Conservation (phyloP, 495 filamentous ascomycete genomes). For the Thermothielavioides terrestris region DNA sequence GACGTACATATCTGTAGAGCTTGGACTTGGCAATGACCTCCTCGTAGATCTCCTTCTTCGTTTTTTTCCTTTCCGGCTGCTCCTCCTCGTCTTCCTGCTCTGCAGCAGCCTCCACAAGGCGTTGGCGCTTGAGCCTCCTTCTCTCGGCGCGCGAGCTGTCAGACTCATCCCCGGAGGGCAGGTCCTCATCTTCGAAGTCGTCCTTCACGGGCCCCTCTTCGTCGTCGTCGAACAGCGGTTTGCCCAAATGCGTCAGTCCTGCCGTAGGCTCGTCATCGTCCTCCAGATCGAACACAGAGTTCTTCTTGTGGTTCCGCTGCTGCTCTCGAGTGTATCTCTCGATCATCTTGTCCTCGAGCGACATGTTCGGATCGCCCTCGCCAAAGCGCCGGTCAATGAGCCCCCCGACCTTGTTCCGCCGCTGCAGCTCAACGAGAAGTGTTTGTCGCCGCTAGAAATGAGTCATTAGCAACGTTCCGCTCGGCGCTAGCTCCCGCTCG, state of each 20-base stretch:
- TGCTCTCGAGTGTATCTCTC: constrained; percentile 85
- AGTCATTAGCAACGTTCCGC: constrained; percentile 1
- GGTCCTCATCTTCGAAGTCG: constrained; percentile 63
- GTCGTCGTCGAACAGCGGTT: constrained; percentile 53
- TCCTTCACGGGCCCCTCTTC: constrained; percentile 37
- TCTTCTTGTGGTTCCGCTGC: constrained; percentile 59
- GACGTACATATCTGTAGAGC: constrained; percentile 70
- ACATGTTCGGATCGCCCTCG: constrained; percentile 90
- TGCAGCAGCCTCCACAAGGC: constrained; percentile 33
- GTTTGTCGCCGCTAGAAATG: constrained; percentile 58
- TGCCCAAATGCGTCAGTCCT: constrained; percentile 76
- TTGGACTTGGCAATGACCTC: constrained; percentile 98
- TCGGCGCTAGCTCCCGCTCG: not conserved
- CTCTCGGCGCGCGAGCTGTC: constrained; percentile 38
- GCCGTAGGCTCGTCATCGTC: constrained; percentile 66
- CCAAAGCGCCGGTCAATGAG: constrained; percentile 91
- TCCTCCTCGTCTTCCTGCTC: constrained; percentile 41
- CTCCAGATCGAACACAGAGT: constrained; percentile 81
- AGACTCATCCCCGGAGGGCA: constrained; percentile 50
- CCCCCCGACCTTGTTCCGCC: constrained; percentile 80
- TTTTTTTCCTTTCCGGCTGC: constrained; percentile 74
- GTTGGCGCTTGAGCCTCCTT: constrained; percentile 51
- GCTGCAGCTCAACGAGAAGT: constrained; percentile 75
- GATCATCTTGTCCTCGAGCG: constrained; percentile 85
- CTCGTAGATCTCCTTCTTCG: constrained; percentile 90